These are phyloP conservation scores for Puccinia hordei DNA, from an alignment of 1,284 basidiomycete species.

Conservation along the genomic window DNA sequence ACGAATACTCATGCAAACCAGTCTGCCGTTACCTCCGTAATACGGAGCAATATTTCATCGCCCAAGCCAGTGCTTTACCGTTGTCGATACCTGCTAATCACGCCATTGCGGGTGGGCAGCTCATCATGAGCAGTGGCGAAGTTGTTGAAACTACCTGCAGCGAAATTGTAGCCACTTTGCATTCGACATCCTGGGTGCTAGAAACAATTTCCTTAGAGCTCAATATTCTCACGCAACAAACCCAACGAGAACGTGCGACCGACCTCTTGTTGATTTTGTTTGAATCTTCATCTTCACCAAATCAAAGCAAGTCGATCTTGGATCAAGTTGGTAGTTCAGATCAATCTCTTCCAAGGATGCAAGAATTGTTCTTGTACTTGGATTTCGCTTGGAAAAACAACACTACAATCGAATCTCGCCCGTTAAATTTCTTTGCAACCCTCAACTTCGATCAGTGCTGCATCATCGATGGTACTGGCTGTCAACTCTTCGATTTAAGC, in stretches of 20 bases:
- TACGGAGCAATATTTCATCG: conserved; percentile 82
- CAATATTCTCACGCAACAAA: conserved; percentile 67
- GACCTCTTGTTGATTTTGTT: conserved; percentile 44
- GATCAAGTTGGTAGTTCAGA: conserved; percentile 47
- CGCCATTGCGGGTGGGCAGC: conserved; percentile 66
- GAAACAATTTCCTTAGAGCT: conserved; percentile 86
- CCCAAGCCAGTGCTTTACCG: conserved; percentile 76
- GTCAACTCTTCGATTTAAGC: conserved; percentile 48
- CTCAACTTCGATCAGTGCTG: conserved; percentile 50
- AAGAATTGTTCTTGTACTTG: conserved; percentile 50
- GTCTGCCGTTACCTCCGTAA: conserved; percentile 85
- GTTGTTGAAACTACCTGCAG: conserved; percentile 74
- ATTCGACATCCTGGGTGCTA: conserved; percentile 79
- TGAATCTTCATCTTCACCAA: conserved; percentile 35
- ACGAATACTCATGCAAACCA: conserved; percentile 77
- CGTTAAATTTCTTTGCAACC: conserved; percentile 38
- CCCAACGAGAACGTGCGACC: conserved; percentile 35
- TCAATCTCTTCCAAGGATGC: conserved; percentile 51
- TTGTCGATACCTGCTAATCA: conserved; percentile 57
- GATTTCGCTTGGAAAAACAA: conserved; percentile 47
- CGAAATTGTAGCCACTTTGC: conserved; percentile 75
- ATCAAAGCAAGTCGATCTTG: conserved; percentile 42
- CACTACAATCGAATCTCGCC: conserved; percentile 37
- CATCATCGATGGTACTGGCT: conserved; percentile 42
- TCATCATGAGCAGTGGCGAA: conserved; percentile 71